These are phyloP conservation scores for Andrographis paniculata DNA, from an alignment of 305 asterid genomes.

Conservation along the genomic window DNA sequence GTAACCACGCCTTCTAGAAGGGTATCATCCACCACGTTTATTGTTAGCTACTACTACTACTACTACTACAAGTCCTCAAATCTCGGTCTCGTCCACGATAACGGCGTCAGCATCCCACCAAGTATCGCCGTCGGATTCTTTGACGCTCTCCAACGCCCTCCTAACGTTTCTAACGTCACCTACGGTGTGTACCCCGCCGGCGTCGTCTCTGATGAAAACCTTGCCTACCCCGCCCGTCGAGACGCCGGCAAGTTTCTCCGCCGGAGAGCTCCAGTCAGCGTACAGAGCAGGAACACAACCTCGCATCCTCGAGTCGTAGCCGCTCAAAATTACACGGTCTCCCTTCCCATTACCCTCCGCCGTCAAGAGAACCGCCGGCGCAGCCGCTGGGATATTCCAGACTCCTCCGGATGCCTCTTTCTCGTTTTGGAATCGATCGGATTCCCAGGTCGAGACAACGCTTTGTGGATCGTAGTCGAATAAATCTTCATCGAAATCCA, in stretches of 20 bases:
- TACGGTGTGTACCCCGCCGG: conserved; percentile 41
- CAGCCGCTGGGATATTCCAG: conserved; percentile 21
- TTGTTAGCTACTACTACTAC: conserved; percentile 1
- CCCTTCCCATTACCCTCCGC: conserved; percentile 30
- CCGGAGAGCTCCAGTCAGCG: conserved; percentile 52
- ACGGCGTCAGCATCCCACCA: conserved; percentile 90
- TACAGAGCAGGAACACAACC: conserved; percentile 36
- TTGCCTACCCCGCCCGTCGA: conserved; percentile 33
- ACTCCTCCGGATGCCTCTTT: conserved; percentile 19
- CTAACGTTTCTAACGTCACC: conserved; percentile 71
- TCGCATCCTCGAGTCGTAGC: conserved; percentile 51
- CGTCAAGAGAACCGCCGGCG: conserved; percentile 36
- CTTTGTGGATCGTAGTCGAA: conserved; percentile 25
- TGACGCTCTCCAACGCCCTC: conserved; percentile 40
- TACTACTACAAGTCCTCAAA: conserved; percentile 23
- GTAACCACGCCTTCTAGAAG: conserved; percentile 10
- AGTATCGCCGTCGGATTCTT: conserved; percentile 41
- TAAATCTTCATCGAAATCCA: conserved; percentile 49
- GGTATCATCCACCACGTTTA: background rate
- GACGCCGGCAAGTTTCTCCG: conserved; percentile 20
- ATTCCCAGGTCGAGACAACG: conserved; percentile 66
- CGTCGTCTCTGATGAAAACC: conserved; percentile 52
- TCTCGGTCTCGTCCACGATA: conserved; percentile 38
- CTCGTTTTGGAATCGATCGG: conserved; percentile 13
- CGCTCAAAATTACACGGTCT: conserved; percentile 42